Percentiles rank a stretch among this genome's conserved stretches.
Conservation (phyloP, 345 rosid genomes). For the Viola odorata region DNA sequence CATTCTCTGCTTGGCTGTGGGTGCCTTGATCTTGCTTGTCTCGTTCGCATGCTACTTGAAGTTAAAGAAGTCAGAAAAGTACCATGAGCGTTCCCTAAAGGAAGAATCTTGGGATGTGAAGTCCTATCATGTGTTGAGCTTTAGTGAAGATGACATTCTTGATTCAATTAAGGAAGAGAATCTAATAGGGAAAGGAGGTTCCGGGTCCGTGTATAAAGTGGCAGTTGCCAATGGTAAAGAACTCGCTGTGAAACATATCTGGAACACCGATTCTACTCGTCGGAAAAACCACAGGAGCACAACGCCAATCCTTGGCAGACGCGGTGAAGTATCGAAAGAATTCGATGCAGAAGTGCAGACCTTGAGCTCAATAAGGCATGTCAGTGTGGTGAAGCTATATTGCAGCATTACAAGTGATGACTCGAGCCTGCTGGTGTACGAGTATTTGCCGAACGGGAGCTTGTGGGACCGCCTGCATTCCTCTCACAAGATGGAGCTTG, state of each 20-base stretch:
- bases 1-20: conserved; percentile 46
- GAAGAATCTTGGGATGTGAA: conserved; percentile 79
- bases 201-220: conserved; percentile 76
- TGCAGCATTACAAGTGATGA: conserved; percentile 91
- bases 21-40: conserved; percentile 41
- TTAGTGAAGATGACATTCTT: conserved; percentile 73
- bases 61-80: conserved; percentile 50
- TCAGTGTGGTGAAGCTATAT: conserved; percentile 86
- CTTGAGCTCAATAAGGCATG: conserved; percentile 82
- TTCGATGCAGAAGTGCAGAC: conserved; percentile 81
- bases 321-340: conserved; percentile 44
- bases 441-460: conserved; percentile 88
- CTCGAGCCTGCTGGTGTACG: conserved; percentile 84
- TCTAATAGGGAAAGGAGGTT: conserved; percentile 85
- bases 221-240: conserved; percentile 58
- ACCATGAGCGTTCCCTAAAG: conserved; percentile 42
- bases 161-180: conserved; percentile 84
- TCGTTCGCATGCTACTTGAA: conserved; percentile 47
- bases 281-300: conserved; percentile 40
- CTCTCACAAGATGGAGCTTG: conserved; percentile 53
- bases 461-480: conserved; percentile 81
- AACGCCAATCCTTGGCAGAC: conserved; percentile 54
- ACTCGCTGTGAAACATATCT: conserved; percentile 82
- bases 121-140: conserved; percentile 62
- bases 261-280: conserved; percentile 31